phyloP scores from a whole-genome alignment of 352 stramenopile genomes.

The Globisporangium lucens region DNA sequence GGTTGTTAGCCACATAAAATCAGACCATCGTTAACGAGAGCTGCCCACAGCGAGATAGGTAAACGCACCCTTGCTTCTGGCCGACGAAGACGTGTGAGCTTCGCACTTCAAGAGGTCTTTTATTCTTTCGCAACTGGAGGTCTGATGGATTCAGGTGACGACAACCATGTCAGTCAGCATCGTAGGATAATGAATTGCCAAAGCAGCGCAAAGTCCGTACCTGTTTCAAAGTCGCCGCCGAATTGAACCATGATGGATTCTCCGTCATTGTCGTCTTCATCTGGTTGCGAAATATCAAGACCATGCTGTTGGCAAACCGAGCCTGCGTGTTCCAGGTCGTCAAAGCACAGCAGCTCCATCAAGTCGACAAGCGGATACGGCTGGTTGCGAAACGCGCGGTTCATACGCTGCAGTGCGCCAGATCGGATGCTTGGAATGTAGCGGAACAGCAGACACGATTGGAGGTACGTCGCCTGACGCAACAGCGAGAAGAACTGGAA shows the following conservation, averaged over 20 bases:
- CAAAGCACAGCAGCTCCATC: conserved; percentile 74
- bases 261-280: conserved; percentile 45
- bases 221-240: conserved; percentile 73
- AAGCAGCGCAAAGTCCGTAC: conserved; percentile 25
- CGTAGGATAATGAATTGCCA: neutral
- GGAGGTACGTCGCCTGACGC: conserved; percentile 70
- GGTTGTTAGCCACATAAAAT: neutral
- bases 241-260: conserved; percentile 59
- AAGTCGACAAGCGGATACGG: conserved; percentile 63
- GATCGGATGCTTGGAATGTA: conserved; percentile 81
- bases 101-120: conserved; percentile 53
- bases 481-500: conserved; percentile 81
- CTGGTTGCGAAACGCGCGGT: conserved; percentile 68
- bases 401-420: conserved; percentile 72
- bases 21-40: neutral
- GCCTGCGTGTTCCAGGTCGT: conserved; percentile 70
- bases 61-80: conserved; percentile 78
- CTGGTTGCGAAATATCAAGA: conserved; percentile 46
- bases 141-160: conserved; percentile 28
- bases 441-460: conserved; percentile 79
- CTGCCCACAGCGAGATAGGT: neutral
- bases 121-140: conserved; percentile 60
- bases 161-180: neutral
- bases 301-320: conserved; percentile 66
- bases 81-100: conserved; percentile 67